Percentiles rank a stretch among this genome's conserved stretches.
Conservation (phyloP, 176 grass and related monocot species). For the Rhynchospora breviuscula region DNA sequence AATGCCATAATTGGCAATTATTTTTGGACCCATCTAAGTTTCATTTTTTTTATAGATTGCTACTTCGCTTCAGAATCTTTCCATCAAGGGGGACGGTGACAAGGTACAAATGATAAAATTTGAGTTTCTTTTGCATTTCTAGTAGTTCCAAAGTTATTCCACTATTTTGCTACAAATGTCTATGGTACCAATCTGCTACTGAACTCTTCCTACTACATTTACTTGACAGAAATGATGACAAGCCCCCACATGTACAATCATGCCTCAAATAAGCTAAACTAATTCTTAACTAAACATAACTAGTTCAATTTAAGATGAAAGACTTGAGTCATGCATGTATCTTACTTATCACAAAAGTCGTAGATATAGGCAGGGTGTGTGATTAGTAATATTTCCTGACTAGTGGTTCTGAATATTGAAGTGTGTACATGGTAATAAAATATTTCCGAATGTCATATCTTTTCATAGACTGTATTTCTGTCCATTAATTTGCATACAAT, state of each 20-base stretch:
- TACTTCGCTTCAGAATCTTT: constrained; percentile 1
- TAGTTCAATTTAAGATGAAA: neutral
- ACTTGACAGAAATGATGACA: neutral
- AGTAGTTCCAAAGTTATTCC: neutral
- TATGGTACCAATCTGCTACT: neutral
- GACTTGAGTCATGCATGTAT: neutral
- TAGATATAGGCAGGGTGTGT: neutral
- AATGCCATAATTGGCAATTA: neutral
- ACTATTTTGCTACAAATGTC: neutral
- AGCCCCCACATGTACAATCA: neutral
- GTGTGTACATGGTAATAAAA: neutral
- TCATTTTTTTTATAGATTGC: neutral
- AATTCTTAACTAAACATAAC: neutral
- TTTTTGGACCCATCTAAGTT: neutral
- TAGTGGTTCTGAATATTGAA: neutral
- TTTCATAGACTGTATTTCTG: neutral
- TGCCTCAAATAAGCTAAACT: neutral
- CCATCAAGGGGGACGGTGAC: constrained; percentile 37
- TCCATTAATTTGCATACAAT: neutral
- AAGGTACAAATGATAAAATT: constrained; percentile 28
- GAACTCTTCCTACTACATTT: neutral
- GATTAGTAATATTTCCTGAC: neutral
- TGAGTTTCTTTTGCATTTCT: constrained; percentile 15
- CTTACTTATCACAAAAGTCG: neutral
- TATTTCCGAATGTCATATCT: neutral